phyloP scores from a whole-genome alignment of 768 basidiomycete species.

The Russula lepida region DNA sequence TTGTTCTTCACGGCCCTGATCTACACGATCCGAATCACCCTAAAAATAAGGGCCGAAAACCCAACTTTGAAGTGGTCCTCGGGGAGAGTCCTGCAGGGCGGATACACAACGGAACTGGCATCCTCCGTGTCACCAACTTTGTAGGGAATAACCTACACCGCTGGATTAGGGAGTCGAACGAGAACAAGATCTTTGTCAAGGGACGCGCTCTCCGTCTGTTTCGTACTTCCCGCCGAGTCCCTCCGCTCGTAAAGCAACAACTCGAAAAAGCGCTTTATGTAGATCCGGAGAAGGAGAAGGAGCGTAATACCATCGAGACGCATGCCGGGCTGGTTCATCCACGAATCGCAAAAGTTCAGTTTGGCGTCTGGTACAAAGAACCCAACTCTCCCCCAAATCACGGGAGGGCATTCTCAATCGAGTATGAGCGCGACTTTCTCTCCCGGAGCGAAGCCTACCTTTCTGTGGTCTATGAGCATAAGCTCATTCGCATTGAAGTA shows the following conservation, averaged over 20 bases:
- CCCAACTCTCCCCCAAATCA: conserved; percentile 19
- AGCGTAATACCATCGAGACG: conserved; percentile 18
- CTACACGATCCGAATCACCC: conserved; percentile 34
- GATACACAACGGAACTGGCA: conserved; percentile 48
- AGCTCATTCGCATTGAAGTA: conserved; percentile 54
- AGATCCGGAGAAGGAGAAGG: conserved; percentile 25
- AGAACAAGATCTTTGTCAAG: conserved; percentile 22
- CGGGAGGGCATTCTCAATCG: conserved; percentile 47
- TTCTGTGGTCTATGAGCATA: conserved; percentile 59
- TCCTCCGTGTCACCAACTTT: conserved; percentile 25
- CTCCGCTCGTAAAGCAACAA: conserved; percentile 6
- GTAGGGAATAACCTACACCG: conserved; percentile 41
- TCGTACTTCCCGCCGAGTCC: conserved; percentile 6
- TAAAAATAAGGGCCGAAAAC: conserved; percentile 24
- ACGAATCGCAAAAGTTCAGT: conserved; percentile 55
- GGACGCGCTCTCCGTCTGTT: conserved; percentile 23
- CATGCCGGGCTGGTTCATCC: conserved; percentile 39
- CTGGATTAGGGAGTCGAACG: conserved; percentile 31
- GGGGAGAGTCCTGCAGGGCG: conserved; percentile 41
- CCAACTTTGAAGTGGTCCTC: conserved; percentile 57
- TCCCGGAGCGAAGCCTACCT: conserved; percentile 43
- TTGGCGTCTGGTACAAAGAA: conserved; percentile 47
- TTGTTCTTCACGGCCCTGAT: conserved; percentile 47
- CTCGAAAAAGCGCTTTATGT: conserved; percentile 29
- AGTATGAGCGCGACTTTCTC: conserved; percentile 51